Evolutionary conservation across 164 flowering plant genomes (phyloP).

Genomic region (Vitis labrusca): DNA sequence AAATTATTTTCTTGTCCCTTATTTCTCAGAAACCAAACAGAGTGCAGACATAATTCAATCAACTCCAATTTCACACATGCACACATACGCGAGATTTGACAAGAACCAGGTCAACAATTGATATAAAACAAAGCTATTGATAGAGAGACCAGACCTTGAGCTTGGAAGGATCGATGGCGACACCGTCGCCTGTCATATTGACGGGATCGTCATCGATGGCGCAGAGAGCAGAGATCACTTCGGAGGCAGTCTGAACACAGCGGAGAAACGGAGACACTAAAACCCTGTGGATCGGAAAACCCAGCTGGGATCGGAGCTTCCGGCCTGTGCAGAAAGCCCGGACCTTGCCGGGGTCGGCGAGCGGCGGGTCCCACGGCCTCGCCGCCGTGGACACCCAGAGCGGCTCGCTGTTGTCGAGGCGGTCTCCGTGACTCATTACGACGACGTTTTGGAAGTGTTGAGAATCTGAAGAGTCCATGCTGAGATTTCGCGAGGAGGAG

Average conservation of each 20-base stretch:
- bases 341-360: conserved; percentile 42
- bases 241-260: conserved; percentile 77
- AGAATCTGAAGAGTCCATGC: not conserved
- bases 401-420: conserved; percentile 67
- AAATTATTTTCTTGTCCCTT: too few species aligned
- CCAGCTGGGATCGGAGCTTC: conserved; percentile 33
- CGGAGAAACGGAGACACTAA: conserved; percentile 83
- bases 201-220: conserved; percentile 33
- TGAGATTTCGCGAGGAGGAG: not conserved
- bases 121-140: not conserved
- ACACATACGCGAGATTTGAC: too few species aligned
- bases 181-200: conserved; percentile 22
- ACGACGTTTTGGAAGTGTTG: conserved; percentile 54
- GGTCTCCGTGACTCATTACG: conserved; percentile 93
- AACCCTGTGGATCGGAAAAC: conserved; percentile 61
- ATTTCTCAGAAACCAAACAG: too few species aligned
- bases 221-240: conserved; percentile 55
- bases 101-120: too few species aligned
- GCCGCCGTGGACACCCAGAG: conserved; percentile 56
- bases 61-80: too few species aligned
- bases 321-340: conserved; percentile 63
- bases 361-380: conserved; percentile 85
- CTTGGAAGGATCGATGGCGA: conserved; percentile 51
- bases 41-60: too few species aligned
- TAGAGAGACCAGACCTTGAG: conserved; percentile 45